Percentiles rank a stretch among this genome's conserved stretches.
Evolutionary conservation across 306 rosid species (phyloP).

Genomic region (Corylus avellana): DNA sequence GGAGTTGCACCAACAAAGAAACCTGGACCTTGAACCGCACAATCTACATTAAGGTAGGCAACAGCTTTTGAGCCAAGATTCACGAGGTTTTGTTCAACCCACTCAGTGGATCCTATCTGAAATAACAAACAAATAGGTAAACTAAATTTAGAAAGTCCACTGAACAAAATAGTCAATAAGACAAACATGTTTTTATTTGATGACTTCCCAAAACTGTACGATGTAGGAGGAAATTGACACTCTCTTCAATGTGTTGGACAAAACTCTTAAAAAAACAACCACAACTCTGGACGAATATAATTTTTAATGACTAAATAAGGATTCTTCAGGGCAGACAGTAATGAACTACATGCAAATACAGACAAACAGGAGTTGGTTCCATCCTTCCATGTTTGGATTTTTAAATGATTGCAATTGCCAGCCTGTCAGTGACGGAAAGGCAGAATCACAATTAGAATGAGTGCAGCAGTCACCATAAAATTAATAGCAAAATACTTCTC

Average conservation of each 20-base stretch:
- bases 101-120: constrained; percentile 95
- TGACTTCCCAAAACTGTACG: constrained; percentile 4
- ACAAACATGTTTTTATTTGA: constrained; percentile 18
- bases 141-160: constrained; percentile 25
- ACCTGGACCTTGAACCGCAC: constrained; percentile 95
- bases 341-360: background rate
- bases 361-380: background rate
- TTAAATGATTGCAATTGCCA: background rate
- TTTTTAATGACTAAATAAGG: background rate
- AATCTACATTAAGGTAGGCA: constrained; percentile 93
- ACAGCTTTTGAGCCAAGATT: constrained; percentile 79
- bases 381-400: background rate
- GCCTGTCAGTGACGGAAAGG: background rate
- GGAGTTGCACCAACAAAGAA: constrained; percentile 86
- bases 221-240: constrained; percentile 20
- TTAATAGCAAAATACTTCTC: background rate
- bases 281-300: background rate
- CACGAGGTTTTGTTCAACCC: constrained; percentile 93
- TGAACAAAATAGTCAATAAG: constrained; percentile 20
- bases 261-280: no score
- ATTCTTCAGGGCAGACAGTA: background rate
- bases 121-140: constrained; percentile 21
- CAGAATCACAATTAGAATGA: background rate
- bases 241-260: no score
- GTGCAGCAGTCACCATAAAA: background rate